These are phyloP conservation scores for Axilococcus clingmanii DNA, from an alignment of 139 green algal genomes.

Conservation along the genomic window DNA sequence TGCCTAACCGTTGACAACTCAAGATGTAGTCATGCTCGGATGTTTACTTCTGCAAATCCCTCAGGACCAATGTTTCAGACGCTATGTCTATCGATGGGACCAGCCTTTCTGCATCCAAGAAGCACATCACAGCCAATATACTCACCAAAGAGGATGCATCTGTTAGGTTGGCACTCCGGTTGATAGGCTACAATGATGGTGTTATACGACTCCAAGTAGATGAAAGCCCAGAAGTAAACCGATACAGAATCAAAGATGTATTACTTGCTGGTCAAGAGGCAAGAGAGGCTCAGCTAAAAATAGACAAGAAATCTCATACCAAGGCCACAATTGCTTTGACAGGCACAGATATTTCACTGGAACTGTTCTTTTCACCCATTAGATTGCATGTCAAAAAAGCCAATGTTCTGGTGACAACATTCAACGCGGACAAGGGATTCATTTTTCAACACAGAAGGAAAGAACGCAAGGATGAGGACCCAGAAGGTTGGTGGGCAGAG, in stretches of 20 bases:
- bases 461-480: slow-evolving; percentile 62
- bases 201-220: too few relatives aligned
- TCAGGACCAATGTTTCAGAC: too few relatives aligned
- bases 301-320: slow-evolving; percentile 13
- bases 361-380: slow-evolving; percentile 55
- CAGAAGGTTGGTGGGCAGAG: slow-evolving; percentile 82
- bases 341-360: slow-evolving; percentile 9
- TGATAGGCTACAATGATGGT: too few relatives aligned
- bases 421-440: slow-evolving; percentile 77
- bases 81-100: too few relatives aligned
- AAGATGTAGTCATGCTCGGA: slow-evolving; percentile 69
- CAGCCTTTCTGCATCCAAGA: slow-evolving; percentile 12
- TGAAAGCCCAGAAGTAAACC: too few relatives aligned
- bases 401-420: slow-evolving; percentile 31
- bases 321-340: slow-evolving; percentile 14
- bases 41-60: slow-evolving; percentile 73
- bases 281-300: slow-evolving; percentile 10
- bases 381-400: slow-evolving; percentile 36
- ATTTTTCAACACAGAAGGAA: slow-evolving; percentile 70
- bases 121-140: not conserved
- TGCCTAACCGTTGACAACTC: not conserved
- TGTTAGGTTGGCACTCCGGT: too few relatives aligned
- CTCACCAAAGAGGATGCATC: not conserved
- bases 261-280: slow-evolving; percentile 36
- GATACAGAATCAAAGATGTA: slow-evolving; percentile 71